Base-by-base conservation (phyloP, 768 basidiomycete genomes). In the Crucibulum laeve region DNA sequence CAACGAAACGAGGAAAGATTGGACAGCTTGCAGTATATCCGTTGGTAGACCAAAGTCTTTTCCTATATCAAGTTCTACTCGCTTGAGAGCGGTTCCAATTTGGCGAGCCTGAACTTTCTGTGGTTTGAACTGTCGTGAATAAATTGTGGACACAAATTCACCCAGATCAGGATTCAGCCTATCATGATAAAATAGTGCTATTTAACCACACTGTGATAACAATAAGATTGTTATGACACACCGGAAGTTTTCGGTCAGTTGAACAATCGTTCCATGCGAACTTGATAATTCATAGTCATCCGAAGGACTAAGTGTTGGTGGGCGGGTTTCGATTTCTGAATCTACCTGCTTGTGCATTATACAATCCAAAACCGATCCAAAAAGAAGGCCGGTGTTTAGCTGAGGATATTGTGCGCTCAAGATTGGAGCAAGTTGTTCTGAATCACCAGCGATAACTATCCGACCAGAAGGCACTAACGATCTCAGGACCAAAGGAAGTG, bases 91-190 rank as follows among this genome's bases (percentile, higher is more conserved):
- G 7, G 51, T 47, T 1, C 69, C 71, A 6, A 75, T 55, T 30
- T 69, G 62, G 6, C 60, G 58, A 4, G 65, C 59, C 50, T 76
- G 74, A 2, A 60, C 53, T 45, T 75, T 78, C 56, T 75, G 72
- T 1, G 73, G 64, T 44, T 68, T 73, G 54, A 76, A 76, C 19
- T 67, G 63, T 23, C 68, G 59, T 3, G 68, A 64, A 49, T 78
- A 78, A 19, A 76, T 78, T 0, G 71, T 76, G 0, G 73, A 70
- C 3, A 78, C 69, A 48, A 76, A 78, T 40, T 72, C 71, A n/a
- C 73, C 73, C 6, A 78, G 58, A 44, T 78, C 76, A 2, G 72
- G 68, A 44, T 76, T 78, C 35, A 78, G 55, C 34, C 74, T 76
- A 47, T 39, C 15, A 15, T 3, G 5, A 30, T 33, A 35, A 35